Base-by-base conservation (phyloP, 176 grass and related monocot species). In the Secale cereale region DNA sequence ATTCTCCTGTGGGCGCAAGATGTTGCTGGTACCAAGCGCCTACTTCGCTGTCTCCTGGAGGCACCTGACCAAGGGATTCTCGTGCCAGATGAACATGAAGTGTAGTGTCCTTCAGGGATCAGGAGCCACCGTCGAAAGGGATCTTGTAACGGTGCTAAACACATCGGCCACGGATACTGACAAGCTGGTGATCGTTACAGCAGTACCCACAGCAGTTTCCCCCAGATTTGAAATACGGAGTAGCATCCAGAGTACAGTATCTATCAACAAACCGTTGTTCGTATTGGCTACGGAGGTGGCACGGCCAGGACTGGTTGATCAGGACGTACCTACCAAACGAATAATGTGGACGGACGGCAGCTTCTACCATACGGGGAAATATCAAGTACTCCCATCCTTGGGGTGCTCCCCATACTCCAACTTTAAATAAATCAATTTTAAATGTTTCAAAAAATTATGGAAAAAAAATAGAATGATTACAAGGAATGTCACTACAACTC, bases 291-390 rank as follows among this genome's bases (percentile, higher is more conserved):
- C 67, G 74, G 46, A 48, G 46, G 1, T 48, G 80, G 10, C 28
- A 43, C n/a, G 37, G 70, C 56, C 1, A 48, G 46, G 46, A 16
- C 46, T 48, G 45, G 12, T 48, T 19, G 56, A 43, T 89, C 25
- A 82, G 64, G 59, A 89, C 87, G 22, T 81, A 89, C 33, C 78
- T 89, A 14, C 17, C 19, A 54, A 54, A 54, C 11, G 19, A 89
- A 45, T 45, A 45, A 9, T 40, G 39, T 86, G 7, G 20, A 16
- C 4, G 87, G 87, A 92, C 68, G 87, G 79, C 3, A 86, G 81
- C 60, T 85, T 87, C 64, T 80, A 85, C 37, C 91, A 86, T 65
- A 7, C 1, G 6, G 33, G n/a, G n/a, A n/a, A n/a, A n/a, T n/a
- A n/a, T n/a, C n/a, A n/a, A n/a, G n/a, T n/a, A n/a, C n/a, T n/a